Percentiles rank a stretch among this genome's conserved stretches.
These are phyloP conservation scores for Azolla pinnata DNA, from an alignment of 75 land plant species.

Conservation along the genomic window DNA sequence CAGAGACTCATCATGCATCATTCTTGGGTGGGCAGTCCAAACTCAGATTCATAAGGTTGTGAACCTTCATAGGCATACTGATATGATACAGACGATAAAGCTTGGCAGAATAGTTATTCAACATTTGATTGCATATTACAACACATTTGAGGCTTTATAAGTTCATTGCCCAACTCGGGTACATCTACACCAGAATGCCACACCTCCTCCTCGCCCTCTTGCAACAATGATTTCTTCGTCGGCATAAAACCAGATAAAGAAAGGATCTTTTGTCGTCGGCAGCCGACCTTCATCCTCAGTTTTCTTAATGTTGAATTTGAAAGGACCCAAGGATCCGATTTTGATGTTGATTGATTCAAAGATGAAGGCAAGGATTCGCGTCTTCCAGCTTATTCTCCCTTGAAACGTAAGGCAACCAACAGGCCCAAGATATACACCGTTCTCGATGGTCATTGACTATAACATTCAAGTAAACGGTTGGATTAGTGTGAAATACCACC, in stretches of 20 bases:
- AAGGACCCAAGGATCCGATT: conserved; percentile 64
- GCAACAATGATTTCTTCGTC: conserved; percentile 97
- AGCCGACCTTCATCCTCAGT: conserved; percentile 42
- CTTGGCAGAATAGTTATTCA: no score
- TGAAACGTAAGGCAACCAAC: conserved; percentile 66
- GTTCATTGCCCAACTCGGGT: conserved; percentile 45
- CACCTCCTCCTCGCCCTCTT: conserved; percentile 83
- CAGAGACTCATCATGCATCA: no score
- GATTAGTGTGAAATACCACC: no score
- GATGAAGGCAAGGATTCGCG: conserved; percentile 60
- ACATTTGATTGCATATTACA: no score
- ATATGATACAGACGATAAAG: no score
- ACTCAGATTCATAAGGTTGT: no score
- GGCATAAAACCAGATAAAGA: conserved; percentile 90
- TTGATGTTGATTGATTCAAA: conserved; percentile 63
- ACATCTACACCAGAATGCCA: conserved; percentile 91
- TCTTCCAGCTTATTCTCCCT: conserved; percentile 75
- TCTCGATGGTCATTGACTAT: conserved; percentile 80
- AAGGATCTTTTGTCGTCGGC: conserved; percentile 66
- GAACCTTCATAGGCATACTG: no score
- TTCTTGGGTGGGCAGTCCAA: no score
- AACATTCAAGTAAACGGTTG: no score
- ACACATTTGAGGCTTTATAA: no score
- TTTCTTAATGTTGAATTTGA: conserved; percentile 54
- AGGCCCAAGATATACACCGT: conserved; percentile 84